Evolutionary conservation across 2,329 filamentous ascomycete genomes (phyloP).

Genomic region (Xylaria polymorpha): DNA sequence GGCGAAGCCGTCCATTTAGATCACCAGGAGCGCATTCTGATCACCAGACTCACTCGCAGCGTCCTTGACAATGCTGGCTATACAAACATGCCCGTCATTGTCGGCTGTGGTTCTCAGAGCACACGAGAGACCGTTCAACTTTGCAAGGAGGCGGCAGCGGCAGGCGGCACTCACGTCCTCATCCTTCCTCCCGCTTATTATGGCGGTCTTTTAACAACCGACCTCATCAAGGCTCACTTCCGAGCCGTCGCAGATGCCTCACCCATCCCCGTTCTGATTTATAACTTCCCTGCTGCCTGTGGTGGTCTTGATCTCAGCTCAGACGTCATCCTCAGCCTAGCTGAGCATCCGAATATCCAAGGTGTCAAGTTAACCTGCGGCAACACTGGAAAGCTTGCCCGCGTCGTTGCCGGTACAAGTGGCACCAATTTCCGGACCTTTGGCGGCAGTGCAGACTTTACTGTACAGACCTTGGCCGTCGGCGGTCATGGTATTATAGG

Average conservation of each 20-base stretch:
- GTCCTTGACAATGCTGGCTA: constrained; percentile 67
- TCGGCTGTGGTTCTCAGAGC: constrained; percentile 71
- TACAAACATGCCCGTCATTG: constrained; percentile 69
- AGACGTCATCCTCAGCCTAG: constrained; percentile 67
- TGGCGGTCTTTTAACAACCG: constrained; percentile 68
- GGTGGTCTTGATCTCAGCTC: constrained; percentile 76
- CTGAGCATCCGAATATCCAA: constrained; percentile 61
- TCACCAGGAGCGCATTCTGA: constrained; percentile 69
- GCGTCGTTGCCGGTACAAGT: constrained; percentile 56
- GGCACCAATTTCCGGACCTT: constrained; percentile 67
- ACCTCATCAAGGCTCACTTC: constrained; percentile 72
- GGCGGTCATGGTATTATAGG: constrained; percentile 72
- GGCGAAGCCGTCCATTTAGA: constrained; percentile 78
- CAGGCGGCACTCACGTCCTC: constrained; percentile 70
- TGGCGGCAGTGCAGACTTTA: constrained; percentile 73
- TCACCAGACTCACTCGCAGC: constrained; percentile 71
- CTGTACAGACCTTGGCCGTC: constrained; percentile 69
- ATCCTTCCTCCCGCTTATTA: constrained; percentile 73
- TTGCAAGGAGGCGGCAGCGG: constrained; percentile 66
- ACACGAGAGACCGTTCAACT: constrained; percentile 70
- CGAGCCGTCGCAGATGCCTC: constrained; percentile 68
- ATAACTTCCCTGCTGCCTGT: constrained; percentile 77
- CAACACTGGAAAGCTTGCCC: constrained; percentile 63
- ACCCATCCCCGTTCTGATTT: constrained; percentile 73
- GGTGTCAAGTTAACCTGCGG: constrained; percentile 66